Evolutionary conservation across 768 basidiomycete species (phyloP).

Genomic region (Rhizopogon vulgaris): DNA sequence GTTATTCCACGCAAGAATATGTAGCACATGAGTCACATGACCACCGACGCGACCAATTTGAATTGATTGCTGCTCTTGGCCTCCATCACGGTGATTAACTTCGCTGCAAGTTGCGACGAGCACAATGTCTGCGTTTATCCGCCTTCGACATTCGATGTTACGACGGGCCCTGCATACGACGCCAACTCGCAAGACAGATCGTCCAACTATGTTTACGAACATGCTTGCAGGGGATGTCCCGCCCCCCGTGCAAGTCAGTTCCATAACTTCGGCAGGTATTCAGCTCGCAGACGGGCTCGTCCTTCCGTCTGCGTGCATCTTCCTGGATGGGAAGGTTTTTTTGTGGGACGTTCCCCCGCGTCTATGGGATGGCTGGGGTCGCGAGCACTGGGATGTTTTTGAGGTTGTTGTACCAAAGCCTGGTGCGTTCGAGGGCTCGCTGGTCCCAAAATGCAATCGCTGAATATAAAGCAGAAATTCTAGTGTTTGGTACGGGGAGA

Average conservation of each 20-base stretch:
- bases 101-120: no score
- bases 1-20: no score
- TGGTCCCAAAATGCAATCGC: not conserved
- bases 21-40: no score
- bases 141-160: not conserved
- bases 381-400: conserved; percentile 74
- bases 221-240: conserved; percentile 66
- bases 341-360: conserved; percentile 80
- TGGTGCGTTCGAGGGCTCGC: conserved; percentile 43
- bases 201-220: conserved; percentile 47
- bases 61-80: no score
- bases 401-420: conserved; percentile 80
- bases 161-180: conserved; percentile 3
- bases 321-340: conserved; percentile 81
- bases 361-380: conserved; percentile 64
- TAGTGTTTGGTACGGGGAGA: conserved; percentile 84
- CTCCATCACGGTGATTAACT: no score
- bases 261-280: conserved; percentile 58
- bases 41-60: no score
- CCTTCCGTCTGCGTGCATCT: conserved; percentile 71
- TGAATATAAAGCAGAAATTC: conserved; percentile 57
- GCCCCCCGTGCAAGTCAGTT: conserved; percentile 66
- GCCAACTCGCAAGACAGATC: conserved; percentile 7
- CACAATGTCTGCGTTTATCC: not conserved
- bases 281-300: conserved; percentile 74